Percentiles rank a stretch among this genome's conserved stretches.
Evolutionary conservation across 345 rosid genomes (phyloP).

Genomic region (Excoecaria agallocha): DNA sequence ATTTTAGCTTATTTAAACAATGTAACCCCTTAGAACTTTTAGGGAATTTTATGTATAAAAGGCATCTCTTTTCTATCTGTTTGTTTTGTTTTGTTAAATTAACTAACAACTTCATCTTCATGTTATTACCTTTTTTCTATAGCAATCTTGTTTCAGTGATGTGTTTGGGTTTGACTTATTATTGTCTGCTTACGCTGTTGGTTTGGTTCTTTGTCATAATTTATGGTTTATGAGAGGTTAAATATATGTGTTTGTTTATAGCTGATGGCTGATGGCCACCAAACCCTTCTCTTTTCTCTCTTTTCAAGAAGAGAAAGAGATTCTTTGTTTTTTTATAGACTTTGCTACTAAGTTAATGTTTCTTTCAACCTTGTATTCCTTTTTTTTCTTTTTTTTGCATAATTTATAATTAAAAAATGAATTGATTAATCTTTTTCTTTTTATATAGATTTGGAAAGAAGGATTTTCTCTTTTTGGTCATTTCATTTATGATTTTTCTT

Average conservation of each 20-base stretch:
- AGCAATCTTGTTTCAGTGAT: background rate
- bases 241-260: too few relatives aligned
- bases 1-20: background rate
- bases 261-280: constrained; percentile 42
- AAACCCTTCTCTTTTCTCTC: constrained; percentile 8
- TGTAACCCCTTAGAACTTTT: background rate
- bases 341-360: background rate
- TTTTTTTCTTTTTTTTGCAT: background rate
- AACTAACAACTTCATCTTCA: background rate
- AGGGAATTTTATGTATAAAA: constrained; percentile 5
- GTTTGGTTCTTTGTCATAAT: background rate
- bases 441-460: too few relatives aligned
- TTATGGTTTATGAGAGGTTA: too few relatives aligned
- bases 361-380: background rate
- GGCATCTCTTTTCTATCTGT: background rate
- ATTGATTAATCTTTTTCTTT: background rate
- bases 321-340: too few relatives aligned
- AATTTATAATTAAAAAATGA: too few relatives aligned
- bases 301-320: constrained; percentile 21
- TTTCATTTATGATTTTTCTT: background rate
- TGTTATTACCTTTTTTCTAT: background rate
- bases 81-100: background rate
- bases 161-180: background rate
- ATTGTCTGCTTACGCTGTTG: background rate
- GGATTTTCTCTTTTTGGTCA: too few relatives aligned